phyloP scores from a whole-genome alignment of 139 green algal species.

The Nannochloris sp. region DNA sequence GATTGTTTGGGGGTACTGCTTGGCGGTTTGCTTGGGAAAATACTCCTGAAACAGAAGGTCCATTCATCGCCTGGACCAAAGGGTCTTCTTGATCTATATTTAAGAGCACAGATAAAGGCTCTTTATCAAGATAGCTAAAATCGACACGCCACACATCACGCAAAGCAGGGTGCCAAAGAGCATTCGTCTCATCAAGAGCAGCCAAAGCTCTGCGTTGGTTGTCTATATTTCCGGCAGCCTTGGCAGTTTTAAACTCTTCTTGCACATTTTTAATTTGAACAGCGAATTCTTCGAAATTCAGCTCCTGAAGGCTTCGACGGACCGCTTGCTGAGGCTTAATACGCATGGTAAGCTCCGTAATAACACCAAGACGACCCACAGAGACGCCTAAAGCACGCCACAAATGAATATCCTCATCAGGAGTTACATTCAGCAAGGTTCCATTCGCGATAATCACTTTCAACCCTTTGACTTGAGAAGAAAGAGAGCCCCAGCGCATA shows the following conservation, averaged over 20 bases:
- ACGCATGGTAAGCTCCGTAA: slow-evolving; percentile 53
- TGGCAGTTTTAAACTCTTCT: slow-evolving; percentile 26
- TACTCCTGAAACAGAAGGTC: neutral
- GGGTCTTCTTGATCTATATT: slow-evolving; percentile 21
- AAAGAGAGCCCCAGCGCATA: slow-evolving; percentile 52
- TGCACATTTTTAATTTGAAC: slow-evolving; percentile 30
- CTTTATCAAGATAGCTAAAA: slow-evolving; percentile 28
- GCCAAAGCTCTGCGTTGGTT: slow-evolving; percentile 1
- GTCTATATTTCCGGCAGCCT: slow-evolving; percentile 2
- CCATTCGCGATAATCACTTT: slow-evolving; percentile 70
- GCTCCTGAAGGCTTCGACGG: slow-evolving; percentile 7
- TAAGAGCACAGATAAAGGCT: slow-evolving; percentile 20
- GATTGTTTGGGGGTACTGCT: slow-evolving; percentile 8
- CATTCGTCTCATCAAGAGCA: slow-evolving; percentile 41
- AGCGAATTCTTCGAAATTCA: slow-evolving; percentile 16
- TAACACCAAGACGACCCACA: slow-evolving; percentile 64
- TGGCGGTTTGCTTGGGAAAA: slow-evolving; percentile 18
- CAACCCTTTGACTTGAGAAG: slow-evolving; percentile 52
- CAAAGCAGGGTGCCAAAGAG: slow-evolving; percentile 23
- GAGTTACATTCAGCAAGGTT: slow-evolving; percentile 43
- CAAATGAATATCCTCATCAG: slow-evolving; percentile 48
- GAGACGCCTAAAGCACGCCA: slow-evolving; percentile 35
- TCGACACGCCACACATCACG: slow-evolving; percentile 16
- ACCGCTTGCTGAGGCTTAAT: slow-evolving; percentile 24
- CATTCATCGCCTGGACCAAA: slow-evolving; percentile 25